Percentiles rank a stretch among this genome's conserved stretches.
Evolutionary conservation across 2,329 filamentous ascomycete genomes (phyloP).

Genomic region (Talaromyces sp.): DNA sequence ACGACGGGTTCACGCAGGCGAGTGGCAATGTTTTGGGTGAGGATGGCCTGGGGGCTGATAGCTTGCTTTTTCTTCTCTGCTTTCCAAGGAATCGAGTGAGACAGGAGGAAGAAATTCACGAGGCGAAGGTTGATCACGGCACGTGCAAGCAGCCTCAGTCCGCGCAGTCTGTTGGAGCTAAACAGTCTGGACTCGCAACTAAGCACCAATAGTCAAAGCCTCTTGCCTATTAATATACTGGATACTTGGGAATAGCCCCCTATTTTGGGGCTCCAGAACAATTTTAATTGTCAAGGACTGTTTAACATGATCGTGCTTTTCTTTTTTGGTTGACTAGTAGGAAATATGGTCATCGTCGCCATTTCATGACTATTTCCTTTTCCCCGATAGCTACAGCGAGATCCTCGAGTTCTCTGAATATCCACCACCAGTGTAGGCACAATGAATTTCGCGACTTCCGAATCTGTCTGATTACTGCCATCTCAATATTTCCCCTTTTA

Average conservation of each 20-base stretch:
- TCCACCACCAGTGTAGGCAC: too few species aligned
- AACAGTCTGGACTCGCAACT: too few species aligned
- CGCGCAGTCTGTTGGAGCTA: too few species aligned
- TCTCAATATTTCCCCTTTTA: too few species aligned
- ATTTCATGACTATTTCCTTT: neutral
- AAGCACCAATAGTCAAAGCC: too few species aligned
- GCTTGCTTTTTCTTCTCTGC: neutral
- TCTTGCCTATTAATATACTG: neutral
- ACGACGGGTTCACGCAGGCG: neutral
- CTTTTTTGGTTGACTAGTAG: too few species aligned
- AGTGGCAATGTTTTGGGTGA: neutral
- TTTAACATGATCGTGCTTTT: neutral
- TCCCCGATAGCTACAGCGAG: too few species aligned
- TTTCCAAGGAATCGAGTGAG: neutral
- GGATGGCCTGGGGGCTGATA: neutral
- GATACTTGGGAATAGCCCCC: neutral
- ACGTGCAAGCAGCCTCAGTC: neutral
- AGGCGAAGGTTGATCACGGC: neutral
- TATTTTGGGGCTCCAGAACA: neutral
- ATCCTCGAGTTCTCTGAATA: too few species aligned
- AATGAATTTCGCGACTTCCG: too few species aligned
- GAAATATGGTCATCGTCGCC: neutral
- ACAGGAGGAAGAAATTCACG: neutral
- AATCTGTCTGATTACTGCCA: too few species aligned
- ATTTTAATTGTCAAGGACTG: too few species aligned